Base-by-base conservation (phyloP, 345 rosid species). In the Acer negundo region DNA sequence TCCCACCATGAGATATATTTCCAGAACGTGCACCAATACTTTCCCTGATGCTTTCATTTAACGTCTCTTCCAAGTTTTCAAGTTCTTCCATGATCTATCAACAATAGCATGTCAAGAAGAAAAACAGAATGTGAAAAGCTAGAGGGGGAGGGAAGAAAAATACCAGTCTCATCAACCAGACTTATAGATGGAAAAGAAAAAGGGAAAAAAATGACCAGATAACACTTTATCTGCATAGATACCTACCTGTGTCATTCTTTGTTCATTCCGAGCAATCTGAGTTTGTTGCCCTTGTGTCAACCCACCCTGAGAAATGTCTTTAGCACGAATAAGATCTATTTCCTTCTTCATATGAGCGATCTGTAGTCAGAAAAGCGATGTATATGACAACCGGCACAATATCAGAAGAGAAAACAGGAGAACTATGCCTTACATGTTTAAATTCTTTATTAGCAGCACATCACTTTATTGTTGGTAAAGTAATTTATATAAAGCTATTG, bases 221-320 rank as follows among this genome's bases (percentile, higher is more conserved):
- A n/a, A 40, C 59, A 58, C 62, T 51, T n/a, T 26, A 62, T 26
- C 46, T 6, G 28, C 12, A 26, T 58, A 59, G 67, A 20, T n/a
- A 38, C 76, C 72, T 76, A 94, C 98, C 97, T 93, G 87, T 16
- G 93, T 79, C 16, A 83, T 92, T 86, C 98, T 89, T 88, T 92
- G 98, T 62, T 96, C 98, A 86, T 96, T 96, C 69, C 99, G 93
- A 80, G 98, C 97, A 82, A 96, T 96, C 85, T 94, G 98, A 67
- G 97, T 96, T 86, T 96, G 99, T 79, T 96, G 98, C 51, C 99
- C 99, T 81, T 96, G 98, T 4, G 98, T 96, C 81, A 96, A 78
- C 74, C 99, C 99, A 77, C 99, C 98, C 87, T 94, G 99, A 72
- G 89, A 68, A 76, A 96, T 96, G 82, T 96, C 99, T 89, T 96